These are phyloP conservation scores for Hypoxylon fuscum DNA, from an alignment of 495 filamentous ascomycete species.

Conservation along the genomic window DNA sequence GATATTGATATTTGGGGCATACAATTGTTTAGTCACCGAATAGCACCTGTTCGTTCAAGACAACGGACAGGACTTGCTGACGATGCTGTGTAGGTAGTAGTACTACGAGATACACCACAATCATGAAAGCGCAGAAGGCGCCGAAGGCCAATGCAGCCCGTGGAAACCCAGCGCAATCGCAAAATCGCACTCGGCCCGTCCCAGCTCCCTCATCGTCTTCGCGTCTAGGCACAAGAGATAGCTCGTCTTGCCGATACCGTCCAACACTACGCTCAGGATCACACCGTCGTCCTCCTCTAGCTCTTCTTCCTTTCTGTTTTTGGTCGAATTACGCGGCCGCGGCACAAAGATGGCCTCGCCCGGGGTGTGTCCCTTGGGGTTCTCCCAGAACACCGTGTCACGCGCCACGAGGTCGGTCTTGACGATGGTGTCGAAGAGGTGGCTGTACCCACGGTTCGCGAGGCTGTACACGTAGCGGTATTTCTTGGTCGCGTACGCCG, in stretches of 20 bases:
- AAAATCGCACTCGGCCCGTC: slow-evolving; percentile 69
- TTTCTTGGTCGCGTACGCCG: slow-evolving; percentile 57
- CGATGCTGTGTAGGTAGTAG: too few relatives aligned
- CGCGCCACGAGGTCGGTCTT: slow-evolving; percentile 72
- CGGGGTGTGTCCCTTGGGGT: slow-evolving; percentile 68
- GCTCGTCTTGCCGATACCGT: slow-evolving; percentile 68
- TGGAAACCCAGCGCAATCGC: slow-evolving; percentile 77
- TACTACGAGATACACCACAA: too few relatives aligned
- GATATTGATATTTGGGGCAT: too few relatives aligned
- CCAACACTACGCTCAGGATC: slow-evolving; percentile 74
- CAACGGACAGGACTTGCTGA: too few relatives aligned
- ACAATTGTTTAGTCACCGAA: too few relatives aligned
- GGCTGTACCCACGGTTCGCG: slow-evolving; percentile 64
- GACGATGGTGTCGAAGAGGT: slow-evolving; percentile 70
- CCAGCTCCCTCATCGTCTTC: slow-evolving; percentile 69
- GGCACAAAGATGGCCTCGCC: slow-evolving; percentile 80
- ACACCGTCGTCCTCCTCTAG: slow-evolving; percentile 75
- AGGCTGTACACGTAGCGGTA: slow-evolving; percentile 74
- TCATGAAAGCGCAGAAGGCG: too few relatives aligned
- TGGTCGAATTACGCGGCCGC: slow-evolving; percentile 52
- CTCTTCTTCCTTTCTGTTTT: slow-evolving; percentile 9
- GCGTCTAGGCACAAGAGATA: slow-evolving; percentile 79
- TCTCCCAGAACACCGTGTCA: slow-evolving; percentile 61
- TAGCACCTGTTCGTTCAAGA: too few relatives aligned
- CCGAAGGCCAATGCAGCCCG: slow-evolving; percentile 64